Conservation (phyloP, 106 monocot genomes). For the Phalaenopsis aphrodite region DNA sequence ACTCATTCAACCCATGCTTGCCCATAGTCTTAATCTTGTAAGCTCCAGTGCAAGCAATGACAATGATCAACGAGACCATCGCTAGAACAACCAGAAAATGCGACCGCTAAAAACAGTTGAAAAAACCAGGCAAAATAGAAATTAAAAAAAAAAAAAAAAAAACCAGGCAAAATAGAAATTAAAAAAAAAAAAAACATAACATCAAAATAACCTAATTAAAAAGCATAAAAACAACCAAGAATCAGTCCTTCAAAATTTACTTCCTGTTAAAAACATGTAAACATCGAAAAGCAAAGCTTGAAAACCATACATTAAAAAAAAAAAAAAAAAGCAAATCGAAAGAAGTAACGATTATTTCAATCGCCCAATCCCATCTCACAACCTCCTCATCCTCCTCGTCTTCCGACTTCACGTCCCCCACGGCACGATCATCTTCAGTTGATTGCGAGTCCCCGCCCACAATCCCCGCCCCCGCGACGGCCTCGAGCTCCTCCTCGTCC, state of each 20-base stretch:
- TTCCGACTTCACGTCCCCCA: conserved; percentile 16
- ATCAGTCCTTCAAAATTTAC: no score
- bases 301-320: background rate
- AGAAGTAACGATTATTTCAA: background rate
- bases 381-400: conserved; percentile 16
- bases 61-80: background rate
- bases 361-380: background rate
- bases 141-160: background rate
- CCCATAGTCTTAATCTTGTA: background rate
- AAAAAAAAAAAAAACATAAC: background rate
- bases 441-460: conserved; percentile 32
- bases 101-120: background rate
- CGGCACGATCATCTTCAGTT: conserved; percentile 52
- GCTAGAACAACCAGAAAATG: background rate
- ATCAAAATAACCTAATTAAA: background rate
- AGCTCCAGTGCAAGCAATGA: background rate
- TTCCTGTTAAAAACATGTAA: background rate
- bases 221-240: background rate
- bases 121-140: background rate
- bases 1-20: background rate
- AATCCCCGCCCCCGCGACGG: conserved; percentile 30
- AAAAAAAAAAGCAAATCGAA: background rate
- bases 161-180: background rate
- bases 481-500: conserved; percentile 63
- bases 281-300: background rate